Evolutionary conservation across 2,329 filamentous ascomycete genomes (phyloP), one percentile per base, ranked within the genome.

Genomic region (Fulvia fulva): DNA sequence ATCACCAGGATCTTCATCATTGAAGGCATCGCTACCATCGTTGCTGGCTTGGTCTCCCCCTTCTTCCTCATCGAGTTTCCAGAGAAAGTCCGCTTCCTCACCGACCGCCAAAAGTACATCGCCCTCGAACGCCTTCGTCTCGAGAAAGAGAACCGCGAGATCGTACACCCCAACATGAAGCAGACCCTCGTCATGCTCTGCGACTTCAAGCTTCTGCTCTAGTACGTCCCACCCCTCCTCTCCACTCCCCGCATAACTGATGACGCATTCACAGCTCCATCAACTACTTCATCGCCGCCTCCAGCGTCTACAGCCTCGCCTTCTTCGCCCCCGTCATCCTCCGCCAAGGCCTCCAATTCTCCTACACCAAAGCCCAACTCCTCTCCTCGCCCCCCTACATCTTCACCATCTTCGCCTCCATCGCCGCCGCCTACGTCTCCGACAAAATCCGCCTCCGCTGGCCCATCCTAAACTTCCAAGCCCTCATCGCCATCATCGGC

Each of bases 251-350:
- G 19, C 16, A 9, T 8, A 21, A 5, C 44, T 26, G 53, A 55
- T 63, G 19, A 65, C 22, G 11, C n/a, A 8, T 25, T 8, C 11
- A n/a, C 37, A 68, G 65, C 59, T 41, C 34, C 4, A 23, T 72
- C 5, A 67, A 71, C 45, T 70, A 71, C 61, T 72, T 71, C 51
- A 65, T 71, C 3, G 65, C 64, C 5, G 68, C 66, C 1, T 71
- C 69, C 2, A 67, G 88, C 54, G 81, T 82, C 3, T 93, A 93
- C 71, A 84, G 88, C 0, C 81, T 94, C 8, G 87, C 88, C 1
- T 93, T 89, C 73, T 93, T 92, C 69, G 75, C 92, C 3, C 89
- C 90, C 6, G 83, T 92, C 67, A 89, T 94, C 65, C 83, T 95
- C 5, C 68, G 70, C 8, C 63, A 74, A 23, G 80, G 80, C 19